phyloP scores from a whole-genome alignment of 495 filamentous ascomycete genomes.

The Aspergillus incahuasiensis region DNA sequence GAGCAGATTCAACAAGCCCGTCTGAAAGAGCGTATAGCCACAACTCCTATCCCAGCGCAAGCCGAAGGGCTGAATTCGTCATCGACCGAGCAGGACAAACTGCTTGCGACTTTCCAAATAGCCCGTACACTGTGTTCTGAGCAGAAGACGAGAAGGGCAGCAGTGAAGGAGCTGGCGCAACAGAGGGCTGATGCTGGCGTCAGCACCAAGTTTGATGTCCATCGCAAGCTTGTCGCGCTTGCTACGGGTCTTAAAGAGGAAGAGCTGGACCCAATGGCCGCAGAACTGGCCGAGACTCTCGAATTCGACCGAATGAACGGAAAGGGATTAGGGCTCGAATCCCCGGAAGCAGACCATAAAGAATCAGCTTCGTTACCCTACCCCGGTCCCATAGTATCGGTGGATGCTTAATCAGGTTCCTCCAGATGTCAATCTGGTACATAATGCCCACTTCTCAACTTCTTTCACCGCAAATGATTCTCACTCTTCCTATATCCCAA shows the following conservation, averaged over 20 bases:
- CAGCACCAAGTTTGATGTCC: slow-evolving; percentile 49
- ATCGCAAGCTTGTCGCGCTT: slow-evolving; percentile 48
- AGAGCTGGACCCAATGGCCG: slow-evolving; percentile 46
- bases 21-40: slow-evolving; percentile 24
- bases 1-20: slow-evolving; percentile 35
- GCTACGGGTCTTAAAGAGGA: slow-evolving; percentile 48
- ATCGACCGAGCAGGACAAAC: slow-evolving; percentile 24
- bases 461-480: not conserved
- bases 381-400: slow-evolving; percentile 28
- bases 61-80: slow-evolving; percentile 5
- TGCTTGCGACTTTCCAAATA: slow-evolving; percentile 29
- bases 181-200: slow-evolving; percentile 46
- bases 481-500: not conserved
- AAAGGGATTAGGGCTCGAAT: slow-evolving; percentile 26
- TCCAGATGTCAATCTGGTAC: not conserved
- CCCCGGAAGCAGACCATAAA: slow-evolving; percentile 28
- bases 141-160: slow-evolving; percentile 37
- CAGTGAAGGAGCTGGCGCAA: slow-evolving; percentile 42
- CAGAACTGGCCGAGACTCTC: slow-evolving; percentile 42
- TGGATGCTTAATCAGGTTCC: slow-evolving; percentile 28
- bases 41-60: slow-evolving; percentile 17
- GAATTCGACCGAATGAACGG: slow-evolving; percentile 45
- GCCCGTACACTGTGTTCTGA: slow-evolving; percentile 34
- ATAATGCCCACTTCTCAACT: not conserved
- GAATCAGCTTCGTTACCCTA: slow-evolving; percentile 24